A percentile compares a stretch with the other conserved stretches of the same genome.
phyloP scores from a whole-genome alignment of 495 filamentous ascomycete genomes.

The Evernia prunastri region DNA sequence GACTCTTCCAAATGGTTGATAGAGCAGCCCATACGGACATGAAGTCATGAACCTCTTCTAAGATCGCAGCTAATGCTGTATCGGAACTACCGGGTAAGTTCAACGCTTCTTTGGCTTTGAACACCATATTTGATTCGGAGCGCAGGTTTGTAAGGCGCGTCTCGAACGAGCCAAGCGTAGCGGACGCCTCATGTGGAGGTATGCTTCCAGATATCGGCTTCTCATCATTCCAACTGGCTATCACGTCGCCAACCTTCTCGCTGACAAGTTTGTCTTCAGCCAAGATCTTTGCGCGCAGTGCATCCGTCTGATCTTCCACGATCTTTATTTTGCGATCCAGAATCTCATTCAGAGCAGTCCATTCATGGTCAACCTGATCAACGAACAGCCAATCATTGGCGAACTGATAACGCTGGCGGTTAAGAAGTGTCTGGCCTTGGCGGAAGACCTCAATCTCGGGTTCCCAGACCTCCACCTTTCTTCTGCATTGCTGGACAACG shows the following conservation, averaged over 20 bases:
- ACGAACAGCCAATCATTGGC: conserved; percentile 88
- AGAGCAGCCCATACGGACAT: conserved; percentile 95
- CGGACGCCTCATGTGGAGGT: conserved; percentile 76
- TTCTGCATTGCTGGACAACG: conserved; percentile 89
- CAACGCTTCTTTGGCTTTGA: conserved; percentile 91
- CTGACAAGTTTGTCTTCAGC: conserved; percentile 88
- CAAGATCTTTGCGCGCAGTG: conserved; percentile 86
- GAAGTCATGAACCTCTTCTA: conserved; percentile 98
- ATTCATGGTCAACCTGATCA: conserved; percentile 89
- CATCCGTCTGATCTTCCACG: conserved; percentile 92
- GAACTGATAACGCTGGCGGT: conserved; percentile 87
- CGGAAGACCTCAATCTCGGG: conserved; percentile 93
- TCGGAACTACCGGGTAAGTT: conserved; percentile 76
- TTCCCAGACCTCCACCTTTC: conserved; percentile 86
- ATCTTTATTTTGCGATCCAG: conserved; percentile 85
- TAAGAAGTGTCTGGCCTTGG: conserved; percentile 85
- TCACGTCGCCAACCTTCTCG: conserved; percentile 78
- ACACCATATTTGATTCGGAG: conserved; percentile 86
- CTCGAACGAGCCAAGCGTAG: conserved; percentile 74
- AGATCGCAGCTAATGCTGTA: conserved; percentile 65
- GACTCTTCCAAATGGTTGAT: conserved; percentile 91
- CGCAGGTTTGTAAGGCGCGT: conserved; percentile 71
- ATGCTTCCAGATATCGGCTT: conserved; percentile 94
- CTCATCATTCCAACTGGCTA: conserved; percentile 82
- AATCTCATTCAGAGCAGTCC: conserved; percentile 83